Conservation (phyloP, 352 stramenopile species). For the Globisporangium nagaii region DNA sequence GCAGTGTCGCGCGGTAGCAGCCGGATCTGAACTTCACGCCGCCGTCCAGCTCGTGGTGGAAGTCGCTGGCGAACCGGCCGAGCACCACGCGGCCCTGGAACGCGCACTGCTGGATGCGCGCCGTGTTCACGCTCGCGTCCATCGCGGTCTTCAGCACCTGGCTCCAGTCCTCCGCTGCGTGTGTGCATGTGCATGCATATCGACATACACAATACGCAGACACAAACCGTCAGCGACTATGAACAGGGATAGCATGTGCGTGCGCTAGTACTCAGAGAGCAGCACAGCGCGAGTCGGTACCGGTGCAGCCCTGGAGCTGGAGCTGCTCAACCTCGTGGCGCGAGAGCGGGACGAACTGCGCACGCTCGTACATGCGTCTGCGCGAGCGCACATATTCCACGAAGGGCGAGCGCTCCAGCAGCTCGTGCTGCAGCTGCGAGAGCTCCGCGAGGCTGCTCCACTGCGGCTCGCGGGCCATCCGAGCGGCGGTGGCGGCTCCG, state of each 20-base stretch:
- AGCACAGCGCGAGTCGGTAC: constrained; percentile 17
- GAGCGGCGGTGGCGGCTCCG: no score
- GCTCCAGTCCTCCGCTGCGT: constrained; percentile 53
- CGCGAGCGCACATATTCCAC: constrained; percentile 6
- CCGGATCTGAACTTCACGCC: constrained; percentile 49
- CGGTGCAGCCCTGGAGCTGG: constrained; percentile 55
- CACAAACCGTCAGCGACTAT: constrained; percentile 2
- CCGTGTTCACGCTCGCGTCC: constrained; percentile 17
- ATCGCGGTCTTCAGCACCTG: constrained; percentile 37
- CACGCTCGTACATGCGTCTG: neutral
- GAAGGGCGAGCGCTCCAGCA: neutral
- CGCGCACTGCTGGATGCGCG: constrained; percentile 51
- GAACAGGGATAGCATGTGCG: no score
- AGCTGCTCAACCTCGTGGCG: constrained; percentile 39
- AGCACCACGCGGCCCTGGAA: constrained; percentile 69
- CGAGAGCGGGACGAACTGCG: constrained; percentile 37
- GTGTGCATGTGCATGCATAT: neutral
- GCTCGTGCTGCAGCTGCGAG: neutral
- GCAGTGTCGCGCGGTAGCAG: constrained; percentile 63
- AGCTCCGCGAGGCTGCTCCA: constrained; percentile 7
- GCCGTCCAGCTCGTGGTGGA: constrained; percentile 37
- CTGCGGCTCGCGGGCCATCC: no score
- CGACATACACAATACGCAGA: neutral
- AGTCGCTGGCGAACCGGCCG: constrained; percentile 31
- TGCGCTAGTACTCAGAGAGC: no score